A percentile compares a stretch with the other conserved stretches of the same genome.
Conservation (phyloP, 371 early-diverging fungal genomes). For the Mucor sp. region DNA sequence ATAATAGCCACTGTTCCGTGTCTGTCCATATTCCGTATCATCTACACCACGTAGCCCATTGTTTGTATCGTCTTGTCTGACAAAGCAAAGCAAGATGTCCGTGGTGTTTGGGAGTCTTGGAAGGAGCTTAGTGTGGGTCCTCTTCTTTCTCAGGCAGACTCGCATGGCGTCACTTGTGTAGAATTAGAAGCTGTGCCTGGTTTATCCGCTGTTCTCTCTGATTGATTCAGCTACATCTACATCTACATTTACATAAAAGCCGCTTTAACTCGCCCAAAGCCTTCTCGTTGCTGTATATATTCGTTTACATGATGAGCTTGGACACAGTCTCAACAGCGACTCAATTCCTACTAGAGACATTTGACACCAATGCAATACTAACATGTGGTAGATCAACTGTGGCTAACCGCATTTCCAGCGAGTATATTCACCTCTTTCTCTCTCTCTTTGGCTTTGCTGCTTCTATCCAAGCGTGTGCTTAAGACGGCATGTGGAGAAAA, state of each 20-base stretch:
- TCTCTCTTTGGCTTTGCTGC: too few species aligned
- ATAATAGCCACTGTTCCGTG: too few species aligned
- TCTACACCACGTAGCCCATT: too few species aligned
- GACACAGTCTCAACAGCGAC: not conserved
- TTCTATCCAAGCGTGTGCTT: too few species aligned
- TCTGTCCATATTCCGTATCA: too few species aligned
- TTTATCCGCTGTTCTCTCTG: slow-evolving; percentile 8
- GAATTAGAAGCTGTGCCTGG: slow-evolving; percentile 28
- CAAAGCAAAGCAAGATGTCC: slow-evolving; percentile 48
- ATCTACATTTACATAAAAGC: not conserved
- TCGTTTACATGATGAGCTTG: too few species aligned
- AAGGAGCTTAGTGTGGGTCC: slow-evolving; percentile 77
- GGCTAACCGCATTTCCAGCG: too few species aligned
- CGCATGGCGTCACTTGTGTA: slow-evolving; percentile 46
- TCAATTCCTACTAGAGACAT: not conserved
- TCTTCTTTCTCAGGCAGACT: slow-evolving; percentile 64
- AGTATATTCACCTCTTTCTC: not conserved
- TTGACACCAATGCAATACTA: too few species aligned
- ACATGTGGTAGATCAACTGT: too few species aligned
- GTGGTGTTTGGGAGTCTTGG: slow-evolving; percentile 72
- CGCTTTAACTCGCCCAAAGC: not conserved
- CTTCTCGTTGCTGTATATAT: not conserved
- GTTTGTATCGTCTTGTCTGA: slow-evolving; percentile 77
- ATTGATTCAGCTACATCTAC: not conserved
- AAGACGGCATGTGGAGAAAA: not conserved